These are phyloP conservation scores for Penicillium sp. DNA, from an alignment of 2,329 filamentous ascomycete genomes.

Conservation along the genomic window DNA sequence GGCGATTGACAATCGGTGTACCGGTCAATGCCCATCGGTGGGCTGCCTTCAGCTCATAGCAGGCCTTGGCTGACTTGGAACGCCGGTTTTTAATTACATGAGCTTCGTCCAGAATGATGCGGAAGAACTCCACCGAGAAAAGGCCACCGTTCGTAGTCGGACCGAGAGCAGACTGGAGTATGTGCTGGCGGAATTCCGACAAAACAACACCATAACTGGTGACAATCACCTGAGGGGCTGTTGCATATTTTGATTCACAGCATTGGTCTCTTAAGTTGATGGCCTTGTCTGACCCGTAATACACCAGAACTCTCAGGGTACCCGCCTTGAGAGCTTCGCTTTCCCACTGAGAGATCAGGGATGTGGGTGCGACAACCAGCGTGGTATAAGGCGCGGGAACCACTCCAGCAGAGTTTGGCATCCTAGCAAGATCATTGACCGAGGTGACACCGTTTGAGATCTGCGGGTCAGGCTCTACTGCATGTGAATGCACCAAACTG, in stretches of 20 bases:
- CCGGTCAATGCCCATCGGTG: constrained; percentile 95
- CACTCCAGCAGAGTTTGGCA: constrained; percentile 60
- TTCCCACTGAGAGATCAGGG: constrained; percentile 93
- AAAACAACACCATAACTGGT: constrained; percentile 92
- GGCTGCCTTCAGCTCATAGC: constrained; percentile 81
- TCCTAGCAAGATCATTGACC: constrained; percentile 63
- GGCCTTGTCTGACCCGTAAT: constrained; percentile 86
- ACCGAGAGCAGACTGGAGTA: constrained; percentile 55
- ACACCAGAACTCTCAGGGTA: constrained; percentile 80
- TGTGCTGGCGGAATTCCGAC: constrained; percentile 81
- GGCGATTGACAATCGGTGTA: constrained; percentile 92
- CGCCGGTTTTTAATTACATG: constrained; percentile 89
- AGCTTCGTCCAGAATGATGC: constrained; percentile 91
- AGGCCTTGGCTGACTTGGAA: constrained; percentile 92
- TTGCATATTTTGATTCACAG: constrained; percentile 69
- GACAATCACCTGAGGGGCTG: constrained; percentile 86
- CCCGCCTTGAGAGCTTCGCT: constrained; percentile 90
- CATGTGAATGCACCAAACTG: constrained; percentile 84
- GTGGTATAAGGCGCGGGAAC: constrained; percentile 83
- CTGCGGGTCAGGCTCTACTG: constrained; percentile 53
- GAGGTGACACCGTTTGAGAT: constrained; percentile 38
- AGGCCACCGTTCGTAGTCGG: constrained; percentile 72
- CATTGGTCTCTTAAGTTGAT: constrained; percentile 78
- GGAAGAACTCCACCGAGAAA: constrained; percentile 92
- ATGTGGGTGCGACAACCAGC: constrained; percentile 95